Evolutionary conservation across 1,139 yeast species (phyloP).

Genomic region (Tardiomyces blankii): DNA sequence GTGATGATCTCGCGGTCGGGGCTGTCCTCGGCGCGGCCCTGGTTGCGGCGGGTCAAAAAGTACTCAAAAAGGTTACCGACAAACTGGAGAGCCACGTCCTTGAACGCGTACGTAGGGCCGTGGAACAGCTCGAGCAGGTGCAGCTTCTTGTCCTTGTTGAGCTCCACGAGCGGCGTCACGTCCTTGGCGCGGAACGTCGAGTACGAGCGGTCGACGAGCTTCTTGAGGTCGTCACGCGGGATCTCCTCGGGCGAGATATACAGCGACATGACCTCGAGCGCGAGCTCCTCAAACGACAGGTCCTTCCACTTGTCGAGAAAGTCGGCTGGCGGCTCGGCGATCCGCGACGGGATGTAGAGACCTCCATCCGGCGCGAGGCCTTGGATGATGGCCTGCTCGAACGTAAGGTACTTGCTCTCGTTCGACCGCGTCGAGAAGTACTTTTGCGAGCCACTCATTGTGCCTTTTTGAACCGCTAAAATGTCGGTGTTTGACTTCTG

Average conservation of each 20-base stretch:
- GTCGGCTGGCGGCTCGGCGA: constrained; percentile 56
- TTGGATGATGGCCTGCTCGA: constrained; percentile 87
- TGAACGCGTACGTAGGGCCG: constrained; percentile 98
- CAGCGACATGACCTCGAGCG: constrained; percentile 72
- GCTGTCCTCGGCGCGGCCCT: constrained; percentile 40
- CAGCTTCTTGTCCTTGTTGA: constrained; percentile 46
- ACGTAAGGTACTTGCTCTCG: constrained; percentile 44
- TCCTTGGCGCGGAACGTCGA: constrained; percentile 79
- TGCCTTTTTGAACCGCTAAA: neutral
- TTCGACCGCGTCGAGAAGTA: constrained; percentile 86
- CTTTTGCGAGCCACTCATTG: constrained; percentile 6
- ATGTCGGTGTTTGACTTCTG: neutral
- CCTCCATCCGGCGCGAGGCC: constrained; percentile 98
- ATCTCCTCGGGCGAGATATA: constrained; percentile 66
- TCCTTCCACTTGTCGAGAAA: constrained; percentile 61
- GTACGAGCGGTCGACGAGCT: constrained; percentile 59
- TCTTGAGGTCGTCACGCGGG: constrained; percentile 52
- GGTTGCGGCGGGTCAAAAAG: constrained; percentile 70
- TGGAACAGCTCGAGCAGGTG: constrained; percentile 88
- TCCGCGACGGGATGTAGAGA: constrained; percentile 72
- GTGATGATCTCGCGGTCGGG: constrained; percentile 70
- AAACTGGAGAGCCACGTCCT: constrained; percentile 96
- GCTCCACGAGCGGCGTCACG: constrained; percentile 69
- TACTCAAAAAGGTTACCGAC: constrained; percentile 94
- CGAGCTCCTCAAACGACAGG: constrained; percentile 72